Percentiles rank a stretch among this genome's conserved stretches.
phyloP scores from a whole-genome alignment of 2,329 filamentous ascomycete genomes.

The Hirsutella minnesotensis region DNA sequence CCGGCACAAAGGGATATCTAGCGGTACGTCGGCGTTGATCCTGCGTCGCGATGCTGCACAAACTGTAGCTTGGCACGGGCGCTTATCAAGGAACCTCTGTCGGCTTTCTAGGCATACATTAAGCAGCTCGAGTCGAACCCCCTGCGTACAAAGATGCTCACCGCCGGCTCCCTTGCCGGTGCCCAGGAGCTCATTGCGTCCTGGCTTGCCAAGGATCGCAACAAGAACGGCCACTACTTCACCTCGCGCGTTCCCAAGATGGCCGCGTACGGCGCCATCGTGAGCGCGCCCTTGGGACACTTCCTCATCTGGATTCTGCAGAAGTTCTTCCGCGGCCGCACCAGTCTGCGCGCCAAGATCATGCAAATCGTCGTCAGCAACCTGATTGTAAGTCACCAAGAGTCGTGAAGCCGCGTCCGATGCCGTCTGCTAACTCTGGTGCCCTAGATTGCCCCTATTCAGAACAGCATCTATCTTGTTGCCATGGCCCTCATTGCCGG shows the following conservation, averaged over 20 bases:
- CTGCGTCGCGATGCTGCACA: too few species aligned
- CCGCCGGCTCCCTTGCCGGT: constrained; percentile 79
- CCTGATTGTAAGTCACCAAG: constrained; percentile 57
- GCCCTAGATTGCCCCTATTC: constrained; percentile 74
- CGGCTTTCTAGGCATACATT: constrained; percentile 61
- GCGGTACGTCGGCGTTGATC: constrained; percentile 48
- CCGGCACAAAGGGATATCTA: constrained; percentile 64
- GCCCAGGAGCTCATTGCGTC: constrained; percentile 90
- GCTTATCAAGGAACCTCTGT: too few species aligned
- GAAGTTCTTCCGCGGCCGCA: constrained; percentile 80
- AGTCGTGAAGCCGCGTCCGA: background rate
- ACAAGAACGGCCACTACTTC: constrained; percentile 96
- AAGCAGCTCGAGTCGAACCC: constrained; percentile 89
- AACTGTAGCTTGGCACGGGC: too few species aligned
- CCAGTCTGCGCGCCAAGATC: constrained; percentile 87
- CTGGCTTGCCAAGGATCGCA: constrained; percentile 92
- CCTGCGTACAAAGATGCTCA: constrained; percentile 97
- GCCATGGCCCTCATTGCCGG: constrained; percentile 97
- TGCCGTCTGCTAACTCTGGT: background rate
- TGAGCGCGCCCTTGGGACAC: constrained; percentile 90
- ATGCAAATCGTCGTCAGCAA: constrained; percentile 96
- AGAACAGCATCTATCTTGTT: constrained; percentile 86
- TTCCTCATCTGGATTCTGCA: constrained; percentile 90
- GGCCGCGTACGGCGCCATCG: constrained; percentile 87
- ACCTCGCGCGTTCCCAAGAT: constrained; percentile 96